These are phyloP conservation scores for Ophiosphaerella herpotricha DNA, from an alignment of 2,329 filamentous ascomycete species.

Conservation along the genomic window DNA sequence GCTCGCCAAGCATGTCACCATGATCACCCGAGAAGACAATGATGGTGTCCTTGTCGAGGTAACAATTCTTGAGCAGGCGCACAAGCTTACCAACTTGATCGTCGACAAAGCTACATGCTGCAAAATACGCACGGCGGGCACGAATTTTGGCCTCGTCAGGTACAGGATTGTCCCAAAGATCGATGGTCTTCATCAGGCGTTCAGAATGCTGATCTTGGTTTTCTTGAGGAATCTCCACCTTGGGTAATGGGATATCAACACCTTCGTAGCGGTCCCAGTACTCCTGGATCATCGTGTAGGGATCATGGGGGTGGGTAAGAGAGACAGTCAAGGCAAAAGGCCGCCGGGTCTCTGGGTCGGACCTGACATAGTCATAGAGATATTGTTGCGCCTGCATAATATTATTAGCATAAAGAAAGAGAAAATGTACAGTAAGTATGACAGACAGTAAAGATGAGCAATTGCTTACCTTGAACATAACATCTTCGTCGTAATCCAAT, in stretches of 20 bases:
- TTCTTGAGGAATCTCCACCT: constrained; percentile 76
- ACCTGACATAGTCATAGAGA: constrained; percentile 86
- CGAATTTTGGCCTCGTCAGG: constrained; percentile 83
- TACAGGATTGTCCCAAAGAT: constrained; percentile 83
- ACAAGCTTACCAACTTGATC: constrained; percentile 87
- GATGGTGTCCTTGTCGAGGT: constrained; percentile 82
- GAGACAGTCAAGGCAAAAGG: constrained; percentile 92
- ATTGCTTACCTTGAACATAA: constrained; percentile 72
- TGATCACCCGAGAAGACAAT: constrained; percentile 93
- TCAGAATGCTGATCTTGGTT: constrained; percentile 86
- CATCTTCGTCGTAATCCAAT: constrained; percentile 93
- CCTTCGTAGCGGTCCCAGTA: constrained; percentile 92
- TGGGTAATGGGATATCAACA: constrained; percentile 83
- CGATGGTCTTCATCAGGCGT: constrained; percentile 83
- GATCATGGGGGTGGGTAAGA: constrained; percentile 91
- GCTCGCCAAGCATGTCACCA: constrained; percentile 94
- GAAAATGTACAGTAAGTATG: neutral
- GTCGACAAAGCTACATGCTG: constrained; percentile 90
- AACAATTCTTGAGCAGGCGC: constrained; percentile 75
- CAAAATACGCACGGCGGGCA: constrained; percentile 88
- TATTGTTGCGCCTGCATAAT: constrained; percentile 72
- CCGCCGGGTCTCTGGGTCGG: constrained; percentile 67
- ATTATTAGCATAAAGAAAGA: constrained; percentile 9
- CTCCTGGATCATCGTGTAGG: constrained; percentile 90
- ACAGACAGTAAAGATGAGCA: constrained; percentile 76